Percentiles rank a stretch among this genome's conserved stretches.
phyloP scores from a whole-genome alignment of 2,329 filamentous ascomycete species.

The Fusarium scirpi region DNA sequence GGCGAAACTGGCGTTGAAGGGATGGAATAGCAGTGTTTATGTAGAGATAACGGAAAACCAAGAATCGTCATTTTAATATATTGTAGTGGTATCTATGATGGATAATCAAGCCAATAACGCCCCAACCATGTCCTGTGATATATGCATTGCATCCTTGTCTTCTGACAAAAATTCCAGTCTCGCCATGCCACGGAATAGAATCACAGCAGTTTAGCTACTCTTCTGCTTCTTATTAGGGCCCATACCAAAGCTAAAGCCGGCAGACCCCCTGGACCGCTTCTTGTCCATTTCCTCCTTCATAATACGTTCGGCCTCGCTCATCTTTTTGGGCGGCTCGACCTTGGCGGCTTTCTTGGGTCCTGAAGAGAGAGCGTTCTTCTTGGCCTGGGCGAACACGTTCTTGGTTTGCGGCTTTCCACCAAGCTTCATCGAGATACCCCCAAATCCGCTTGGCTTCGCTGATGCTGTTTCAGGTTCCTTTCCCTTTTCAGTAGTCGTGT shows the following conservation, averaged over 20 bases:
- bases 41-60: conserved; percentile 17
- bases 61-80: conserved; percentile 28
- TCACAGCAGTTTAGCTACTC: conserved; percentile 41
- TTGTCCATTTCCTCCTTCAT: conserved; percentile 87
- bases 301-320: conserved; percentile 88
- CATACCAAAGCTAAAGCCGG: conserved; percentile 60
- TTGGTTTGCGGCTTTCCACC: conserved; percentile 74
- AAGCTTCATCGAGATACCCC: conserved; percentile 73
- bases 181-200: not conserved
- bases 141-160: not conserved
- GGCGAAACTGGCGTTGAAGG: conserved; percentile 52
- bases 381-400: conserved; percentile 77
- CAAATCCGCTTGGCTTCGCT: conserved; percentile 51
- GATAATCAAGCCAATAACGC: conserved; percentile 38
- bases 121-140: conserved; percentile 14
- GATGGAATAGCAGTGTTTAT: conserved; percentile 29
- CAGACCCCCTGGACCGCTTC: conserved; percentile 68
- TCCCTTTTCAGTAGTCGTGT: conserved; percentile 7
- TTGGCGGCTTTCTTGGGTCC: conserved; percentile 71
- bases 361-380: conserved; percentile 75
- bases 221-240: conserved; percentile 66
- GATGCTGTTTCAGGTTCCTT: conserved; percentile 34
- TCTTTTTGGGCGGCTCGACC: conserved; percentile 78
- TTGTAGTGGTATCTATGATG: conserved; percentile 50
- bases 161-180: not conserved